Conservation (phyloP, 768 basidiomycete genomes). For the Naganishia randhawae region DNA sequence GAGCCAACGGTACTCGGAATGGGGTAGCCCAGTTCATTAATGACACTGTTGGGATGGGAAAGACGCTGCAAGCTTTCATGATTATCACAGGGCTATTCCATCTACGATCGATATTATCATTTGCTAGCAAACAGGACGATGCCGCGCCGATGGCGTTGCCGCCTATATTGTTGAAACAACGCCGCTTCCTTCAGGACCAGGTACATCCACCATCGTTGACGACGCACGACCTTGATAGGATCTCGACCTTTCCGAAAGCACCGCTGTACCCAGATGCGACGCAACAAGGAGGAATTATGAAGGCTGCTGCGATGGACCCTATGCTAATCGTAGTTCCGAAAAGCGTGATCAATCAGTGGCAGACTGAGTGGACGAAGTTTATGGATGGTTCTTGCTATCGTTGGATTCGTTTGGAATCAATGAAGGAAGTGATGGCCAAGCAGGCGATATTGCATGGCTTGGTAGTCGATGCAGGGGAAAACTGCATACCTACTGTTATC, state of each 20-base stretch:
- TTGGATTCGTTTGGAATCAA: background rate
- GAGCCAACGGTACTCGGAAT: background rate
- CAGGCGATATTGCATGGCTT: background rate
- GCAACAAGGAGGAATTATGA: background rate
- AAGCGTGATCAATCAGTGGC: background rate
- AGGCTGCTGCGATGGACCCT: background rate
- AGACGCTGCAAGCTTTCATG: conserved; percentile 1
- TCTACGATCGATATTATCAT: background rate
- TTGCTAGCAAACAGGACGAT: background rate
- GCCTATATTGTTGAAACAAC: background rate
- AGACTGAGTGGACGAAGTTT: background rate
- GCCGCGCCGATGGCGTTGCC: background rate
- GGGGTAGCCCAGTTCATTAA: background rate
- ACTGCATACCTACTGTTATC: background rate
- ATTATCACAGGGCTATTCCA: background rate
- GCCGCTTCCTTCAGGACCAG: background rate
- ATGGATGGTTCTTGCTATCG: background rate
- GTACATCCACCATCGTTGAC: background rate
- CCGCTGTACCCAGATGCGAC: background rate
- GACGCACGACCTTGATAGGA: background rate
- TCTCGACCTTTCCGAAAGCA: background rate
- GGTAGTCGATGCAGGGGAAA: background rate
- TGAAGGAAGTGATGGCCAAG: background rate
- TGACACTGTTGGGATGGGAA: background rate
- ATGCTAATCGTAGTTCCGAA: background rate